phyloP scores from a whole-genome alignment of 495 filamentous ascomycete genomes.

The Glarea lozoyensis region DNA sequence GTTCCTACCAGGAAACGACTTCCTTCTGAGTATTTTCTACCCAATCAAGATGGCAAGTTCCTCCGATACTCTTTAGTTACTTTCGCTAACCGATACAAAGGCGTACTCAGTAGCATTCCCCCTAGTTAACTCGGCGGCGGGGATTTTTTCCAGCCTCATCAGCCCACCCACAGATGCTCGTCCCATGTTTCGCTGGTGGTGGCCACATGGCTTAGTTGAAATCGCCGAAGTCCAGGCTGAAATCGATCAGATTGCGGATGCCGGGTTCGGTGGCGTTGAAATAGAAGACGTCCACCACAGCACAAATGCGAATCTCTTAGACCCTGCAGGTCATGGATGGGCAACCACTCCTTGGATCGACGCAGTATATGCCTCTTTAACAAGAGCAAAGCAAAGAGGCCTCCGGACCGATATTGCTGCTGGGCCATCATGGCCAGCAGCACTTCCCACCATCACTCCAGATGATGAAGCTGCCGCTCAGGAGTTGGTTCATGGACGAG shows the following conservation, averaged over 20 bases:
- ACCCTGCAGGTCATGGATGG: slow-evolving; percentile 4
- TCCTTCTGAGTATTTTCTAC: too few species aligned
- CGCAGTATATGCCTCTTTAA: background rate
- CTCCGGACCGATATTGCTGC: slow-evolving; percentile 4
- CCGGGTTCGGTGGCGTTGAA: slow-evolving; percentile 4
- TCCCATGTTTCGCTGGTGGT: slow-evolving; percentile 9
- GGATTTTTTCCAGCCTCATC: background rate
- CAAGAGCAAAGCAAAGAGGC: background rate
- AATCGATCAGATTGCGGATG: slow-evolving; percentile 5
- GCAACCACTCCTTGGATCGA: slow-evolving; percentile 4
- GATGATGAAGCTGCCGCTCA: slow-evolving; percentile 3
- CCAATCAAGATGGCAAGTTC: too few species aligned
- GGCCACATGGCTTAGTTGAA: slow-evolving; percentile 3
- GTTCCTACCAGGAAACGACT: too few species aligned
- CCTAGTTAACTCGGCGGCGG: background rate
- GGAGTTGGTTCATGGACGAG: slow-evolving; percentile 1
- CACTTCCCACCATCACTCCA: slow-evolving; percentile 1
- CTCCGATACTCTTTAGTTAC: too few species aligned
- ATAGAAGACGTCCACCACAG: slow-evolving; percentile 6
- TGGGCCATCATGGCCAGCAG: slow-evolving; percentile 5
- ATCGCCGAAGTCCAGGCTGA: slow-evolving; percentile 2
- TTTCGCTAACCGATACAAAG: background rate
- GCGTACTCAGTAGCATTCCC: background rate
- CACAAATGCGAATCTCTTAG: background rate
- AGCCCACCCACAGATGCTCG: background rate